Evolutionary conservation across 23 red algal genomes (phyloP).

Genomic region (Gracilaria vermiculophylla): DNA sequence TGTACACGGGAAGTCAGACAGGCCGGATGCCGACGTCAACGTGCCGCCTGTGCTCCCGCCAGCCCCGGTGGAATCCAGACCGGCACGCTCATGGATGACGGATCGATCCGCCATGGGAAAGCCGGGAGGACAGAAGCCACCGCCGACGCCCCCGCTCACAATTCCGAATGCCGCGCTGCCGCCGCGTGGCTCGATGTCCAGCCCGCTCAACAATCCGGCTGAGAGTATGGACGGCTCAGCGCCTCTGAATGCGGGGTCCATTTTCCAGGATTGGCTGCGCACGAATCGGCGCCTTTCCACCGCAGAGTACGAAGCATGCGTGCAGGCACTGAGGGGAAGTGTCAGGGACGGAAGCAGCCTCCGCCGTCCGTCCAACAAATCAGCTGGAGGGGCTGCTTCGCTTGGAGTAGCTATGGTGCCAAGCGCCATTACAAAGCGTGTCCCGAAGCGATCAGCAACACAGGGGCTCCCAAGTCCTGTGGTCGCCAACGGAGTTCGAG

Average conservation of each 20-base stretch:
- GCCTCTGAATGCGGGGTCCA: background rate
- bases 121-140: background rate
- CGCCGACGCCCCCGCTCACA: background rate
- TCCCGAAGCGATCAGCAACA: background rate
- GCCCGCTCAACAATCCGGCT: background rate
- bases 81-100: conserved; percentile 17
- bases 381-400: background rate
- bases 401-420: conserved; percentile 5
- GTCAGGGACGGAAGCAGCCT: background rate
- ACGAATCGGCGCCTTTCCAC: background rate
- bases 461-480: background rate
- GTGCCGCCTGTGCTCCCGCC: background rate
- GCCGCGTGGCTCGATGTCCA: background rate
- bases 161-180: background rate
- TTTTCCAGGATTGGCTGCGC: conserved; percentile 11
- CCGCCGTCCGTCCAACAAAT: background rate
- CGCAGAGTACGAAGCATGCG: conserved; percentile 1
- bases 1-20: background rate
- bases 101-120: conserved; percentile 1
- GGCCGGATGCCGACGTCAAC: conserved; percentile 5
- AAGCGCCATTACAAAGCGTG: background rate
- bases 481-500: background rate
- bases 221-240: background rate
- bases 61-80: background rate
- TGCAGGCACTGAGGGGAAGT: background rate